Conservation (phyloP, 148 eudicot species). For the Mesembryanthemum crystallinum region DNA sequence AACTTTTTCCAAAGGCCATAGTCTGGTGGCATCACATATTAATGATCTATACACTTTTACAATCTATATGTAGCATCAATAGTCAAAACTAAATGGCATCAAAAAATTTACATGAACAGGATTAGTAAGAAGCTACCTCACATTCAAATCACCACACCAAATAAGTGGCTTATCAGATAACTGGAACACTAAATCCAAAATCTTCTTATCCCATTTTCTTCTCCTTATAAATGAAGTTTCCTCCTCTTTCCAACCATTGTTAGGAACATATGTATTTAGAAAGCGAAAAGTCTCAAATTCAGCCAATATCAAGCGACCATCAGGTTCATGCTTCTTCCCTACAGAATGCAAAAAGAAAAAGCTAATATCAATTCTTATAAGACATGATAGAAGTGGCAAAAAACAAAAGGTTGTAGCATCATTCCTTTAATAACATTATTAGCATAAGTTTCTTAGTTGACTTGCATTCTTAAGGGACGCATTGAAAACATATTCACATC, state of each 20-base stretch:
- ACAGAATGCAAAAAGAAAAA: slow-evolving; percentile 20
- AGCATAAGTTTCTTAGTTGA: neutral
- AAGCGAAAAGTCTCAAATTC: slow-evolving; percentile 82
- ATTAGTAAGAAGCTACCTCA: slow-evolving; percentile 56
- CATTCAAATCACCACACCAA: slow-evolving; percentile 98
- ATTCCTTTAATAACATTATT: neutral
- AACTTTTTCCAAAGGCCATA: neutral
- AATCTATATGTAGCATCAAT: neutral
- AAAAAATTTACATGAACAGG: slow-evolving; percentile 9
- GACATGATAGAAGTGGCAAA: too few relatives aligned
- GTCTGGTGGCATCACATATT: slow-evolving; percentile 2
- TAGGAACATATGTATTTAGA: slow-evolving; percentile 88
- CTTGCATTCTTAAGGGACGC: neutral
- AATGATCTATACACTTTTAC: neutral
- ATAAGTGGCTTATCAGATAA: slow-evolving; percentile 88
- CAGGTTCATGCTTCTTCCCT: slow-evolving; percentile 89
- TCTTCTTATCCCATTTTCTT: slow-evolving; percentile 98
- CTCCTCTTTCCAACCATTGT: slow-evolving; percentile 99
- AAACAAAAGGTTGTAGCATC: too few relatives aligned
- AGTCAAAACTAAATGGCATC: neutral
- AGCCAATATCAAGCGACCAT: slow-evolving; percentile 92
- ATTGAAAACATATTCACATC: neutral
- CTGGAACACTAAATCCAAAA: slow-evolving; percentile 66
- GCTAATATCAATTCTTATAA: slow-evolving; percentile 16
- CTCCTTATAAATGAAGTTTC: slow-evolving; percentile 87